Conservation (phyloP, 768 basidiomycete genomes). For the Asterophora parasitica region DNA sequence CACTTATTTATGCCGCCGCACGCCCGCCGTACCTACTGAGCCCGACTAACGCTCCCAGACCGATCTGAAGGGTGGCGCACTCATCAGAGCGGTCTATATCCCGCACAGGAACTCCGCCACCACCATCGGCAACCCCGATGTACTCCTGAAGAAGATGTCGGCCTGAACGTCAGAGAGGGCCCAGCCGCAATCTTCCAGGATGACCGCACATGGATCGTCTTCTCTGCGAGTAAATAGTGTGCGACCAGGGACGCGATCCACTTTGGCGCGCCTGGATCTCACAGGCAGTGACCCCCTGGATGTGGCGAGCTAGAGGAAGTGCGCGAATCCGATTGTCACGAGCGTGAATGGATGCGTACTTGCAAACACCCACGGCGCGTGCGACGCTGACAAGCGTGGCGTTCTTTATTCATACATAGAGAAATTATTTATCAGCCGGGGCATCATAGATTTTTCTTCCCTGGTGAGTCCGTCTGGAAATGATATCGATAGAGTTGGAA, state of each 20-base stretch:
- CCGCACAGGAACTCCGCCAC: conserved; percentile 29
- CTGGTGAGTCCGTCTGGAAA: conserved; percentile 25
- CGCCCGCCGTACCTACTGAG: too few relatives aligned
- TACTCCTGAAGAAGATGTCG: conserved; percentile 28
- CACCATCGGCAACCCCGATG: conserved; percentile 25
- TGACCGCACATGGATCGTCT: conserved; percentile 28
- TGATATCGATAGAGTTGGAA: conserved; percentile 21
- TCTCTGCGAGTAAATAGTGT: conserved; percentile 28
- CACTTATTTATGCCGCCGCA: too few relatives aligned
- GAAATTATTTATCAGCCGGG: conserved; percentile 29
- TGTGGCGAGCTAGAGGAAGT: conserved; percentile 28
- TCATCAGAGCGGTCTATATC: too few relatives aligned
- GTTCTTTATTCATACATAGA: too few relatives aligned
- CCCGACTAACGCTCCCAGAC: too few relatives aligned
- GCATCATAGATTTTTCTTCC: conserved; percentile 31
- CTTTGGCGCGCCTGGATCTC: conserved; percentile 26
- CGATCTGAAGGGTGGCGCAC: too few relatives aligned
- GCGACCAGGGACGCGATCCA: conserved; percentile 28
- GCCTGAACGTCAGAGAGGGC: conserved; percentile 31
- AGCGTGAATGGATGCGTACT: conserved; percentile 25
- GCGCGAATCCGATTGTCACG: conserved; percentile 22
- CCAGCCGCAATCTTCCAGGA: conserved; percentile 26
- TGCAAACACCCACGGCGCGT: too few relatives aligned
- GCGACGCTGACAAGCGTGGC: too few relatives aligned
- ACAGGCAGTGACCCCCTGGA: conserved; percentile 28